Conservation (phyloP, 2,329 filamentous ascomycete species). For the Arthroderma sp. region DNA sequence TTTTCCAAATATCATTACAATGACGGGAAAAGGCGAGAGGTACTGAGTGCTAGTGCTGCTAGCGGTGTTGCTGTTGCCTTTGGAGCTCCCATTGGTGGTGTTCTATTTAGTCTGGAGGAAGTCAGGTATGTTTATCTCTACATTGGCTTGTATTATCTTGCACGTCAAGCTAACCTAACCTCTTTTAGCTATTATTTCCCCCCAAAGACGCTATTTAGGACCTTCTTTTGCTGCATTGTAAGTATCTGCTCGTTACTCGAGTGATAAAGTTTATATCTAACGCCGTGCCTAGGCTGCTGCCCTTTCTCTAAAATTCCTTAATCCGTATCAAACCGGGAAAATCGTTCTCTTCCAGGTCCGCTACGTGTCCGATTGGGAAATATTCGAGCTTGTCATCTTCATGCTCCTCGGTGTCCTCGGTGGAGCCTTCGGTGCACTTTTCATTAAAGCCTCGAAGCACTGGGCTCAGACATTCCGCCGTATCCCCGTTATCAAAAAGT, state of each 20-base stretch:
- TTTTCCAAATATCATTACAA: constrained; percentile 90
- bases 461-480: constrained; percentile 87
- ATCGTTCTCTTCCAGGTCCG: constrained; percentile 94
- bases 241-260: constrained; percentile 16
- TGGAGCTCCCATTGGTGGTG: constrained; percentile 83
- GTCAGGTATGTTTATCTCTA: constrained; percentile 41
- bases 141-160: not conserved
- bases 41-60: constrained; percentile 81
- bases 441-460: constrained; percentile 85
- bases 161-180: not conserved
- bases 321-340: constrained; percentile 91
- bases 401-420: constrained; percentile 76
- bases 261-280: not conserved
- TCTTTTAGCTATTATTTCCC: constrained; percentile 75
- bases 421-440: constrained; percentile 72
- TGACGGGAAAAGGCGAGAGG: constrained; percentile 84
- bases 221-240: constrained; percentile 95
- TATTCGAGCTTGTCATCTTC: constrained; percentile 79
- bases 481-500: constrained; percentile 64
- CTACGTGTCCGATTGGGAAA: constrained; percentile 82
- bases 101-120: constrained; percentile 90
- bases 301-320: constrained; percentile 82
- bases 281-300: constrained; percentile 47
- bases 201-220: constrained; percentile 90
- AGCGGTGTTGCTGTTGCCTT: constrained; percentile 90